Evolutionary conservation across 2,329 filamentous ascomycete genomes (phyloP).

Genomic region (Colletotrichum gigasporum): DNA sequence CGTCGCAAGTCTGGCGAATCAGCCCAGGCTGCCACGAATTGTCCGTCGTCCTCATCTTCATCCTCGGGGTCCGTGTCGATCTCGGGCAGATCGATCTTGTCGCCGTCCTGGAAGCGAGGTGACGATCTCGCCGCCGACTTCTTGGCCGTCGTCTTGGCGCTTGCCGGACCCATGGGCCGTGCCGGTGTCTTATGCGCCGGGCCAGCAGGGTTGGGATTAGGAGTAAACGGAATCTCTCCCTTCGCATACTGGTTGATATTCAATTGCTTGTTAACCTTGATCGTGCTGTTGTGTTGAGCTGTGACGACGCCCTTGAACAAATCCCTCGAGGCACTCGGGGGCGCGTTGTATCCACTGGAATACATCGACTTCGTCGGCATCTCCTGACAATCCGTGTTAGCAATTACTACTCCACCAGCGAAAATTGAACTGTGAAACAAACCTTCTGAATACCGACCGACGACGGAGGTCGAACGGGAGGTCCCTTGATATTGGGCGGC

Average conservation of each 20-base stretch:
- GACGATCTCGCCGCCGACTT: conserved; percentile 71
- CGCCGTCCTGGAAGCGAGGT: conserved; percentile 87
- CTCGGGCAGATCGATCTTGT: conserved; percentile 91
- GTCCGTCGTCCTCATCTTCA: conserved; percentile 72
- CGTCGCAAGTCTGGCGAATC: conserved; percentile 84
- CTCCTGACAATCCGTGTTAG: conserved; percentile 55
- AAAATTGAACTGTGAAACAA: conserved; percentile 37
- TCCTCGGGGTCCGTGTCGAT: conserved; percentile 96
- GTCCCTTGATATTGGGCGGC: conserved; percentile 75
- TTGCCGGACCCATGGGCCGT: conserved; percentile 56
- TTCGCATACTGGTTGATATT: conserved; percentile 91
- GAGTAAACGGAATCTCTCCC: conserved; percentile 88
- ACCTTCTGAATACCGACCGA: conserved; percentile 78
- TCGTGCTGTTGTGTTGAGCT: conserved; percentile 72
- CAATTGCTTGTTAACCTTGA: conserved; percentile 73
- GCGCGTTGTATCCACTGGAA: conserved; percentile 69
- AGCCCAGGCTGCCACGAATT: conserved; percentile 84
- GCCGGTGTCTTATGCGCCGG: conserved; percentile 76
- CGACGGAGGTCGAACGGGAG: conserved; percentile 81
- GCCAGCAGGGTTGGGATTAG: conserved; percentile 67
- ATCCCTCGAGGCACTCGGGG: conserved; percentile 62
- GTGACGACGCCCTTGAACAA: conserved; percentile 74
- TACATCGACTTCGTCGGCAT: conserved; percentile 68
- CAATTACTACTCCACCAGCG: not conserved
- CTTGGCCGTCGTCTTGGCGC: conserved; percentile 67